phyloP scores from a whole-genome alignment of 495 filamentous ascomycete genomes.

The Aspergillus sclerotioniger region DNA sequence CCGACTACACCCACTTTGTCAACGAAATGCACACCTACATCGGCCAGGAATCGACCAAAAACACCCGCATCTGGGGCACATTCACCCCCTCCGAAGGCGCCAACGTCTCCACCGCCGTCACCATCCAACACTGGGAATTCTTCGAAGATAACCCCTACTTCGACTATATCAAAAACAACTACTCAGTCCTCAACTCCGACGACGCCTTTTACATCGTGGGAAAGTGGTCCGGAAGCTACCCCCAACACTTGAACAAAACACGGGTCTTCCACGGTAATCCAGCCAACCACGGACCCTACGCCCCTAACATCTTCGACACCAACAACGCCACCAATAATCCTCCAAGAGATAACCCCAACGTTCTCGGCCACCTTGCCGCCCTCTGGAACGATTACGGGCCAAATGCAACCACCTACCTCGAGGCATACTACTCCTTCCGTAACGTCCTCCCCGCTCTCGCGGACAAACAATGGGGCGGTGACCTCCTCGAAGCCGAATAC shows the following conservation, averaged over 20 bases:
- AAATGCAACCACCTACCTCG: constrained; percentile 44
- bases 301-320: constrained; percentile 48
- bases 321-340: constrained; percentile 46
- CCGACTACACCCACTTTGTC: constrained; percentile 49
- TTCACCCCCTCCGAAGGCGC: constrained; percentile 43
- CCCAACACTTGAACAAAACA: constrained; percentile 38
- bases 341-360: constrained; percentile 29
- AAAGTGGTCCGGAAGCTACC: constrained; percentile 47
- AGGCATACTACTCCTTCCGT: constrained; percentile 50
- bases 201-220: constrained; percentile 49
- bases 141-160: constrained; percentile 46
- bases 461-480: constrained; percentile 57
- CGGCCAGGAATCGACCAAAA: constrained; percentile 33
- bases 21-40: constrained; percentile 48
- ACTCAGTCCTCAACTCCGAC: constrained; percentile 52
- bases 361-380: constrained; percentile 44
- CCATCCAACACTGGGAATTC: constrained; percentile 47
- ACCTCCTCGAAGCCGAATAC: constrained; percentile 40
- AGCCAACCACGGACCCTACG: constrained; percentile 31
- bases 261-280: constrained; percentile 45
- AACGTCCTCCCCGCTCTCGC: constrained; percentile 47
- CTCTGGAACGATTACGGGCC: constrained; percentile 54
- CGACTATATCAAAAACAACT: constrained; percentile 50
- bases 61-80: constrained; percentile 53
- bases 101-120: constrained; percentile 44